Evolutionary conservation across 768 basidiomycete species (phyloP).

Genomic region (Kwoniella pini): DNA sequence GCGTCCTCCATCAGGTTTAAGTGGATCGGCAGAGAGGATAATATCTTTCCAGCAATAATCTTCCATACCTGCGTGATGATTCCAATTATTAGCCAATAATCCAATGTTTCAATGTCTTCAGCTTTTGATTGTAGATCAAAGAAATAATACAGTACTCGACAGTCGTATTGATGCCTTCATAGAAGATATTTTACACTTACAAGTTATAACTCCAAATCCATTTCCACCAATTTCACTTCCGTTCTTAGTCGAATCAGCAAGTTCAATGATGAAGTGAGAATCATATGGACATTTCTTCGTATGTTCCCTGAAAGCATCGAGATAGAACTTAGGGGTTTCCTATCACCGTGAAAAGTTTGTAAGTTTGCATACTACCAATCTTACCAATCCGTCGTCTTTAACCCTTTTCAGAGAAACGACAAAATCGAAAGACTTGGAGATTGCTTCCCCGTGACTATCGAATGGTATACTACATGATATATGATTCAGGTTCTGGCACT

Average conservation of each 20-base stretch:
- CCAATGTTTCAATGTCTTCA: too few species aligned
- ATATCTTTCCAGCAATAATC: conserved; percentile 47
- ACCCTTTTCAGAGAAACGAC: too few species aligned
- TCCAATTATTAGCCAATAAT: too few species aligned
- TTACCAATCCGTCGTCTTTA: too few species aligned
- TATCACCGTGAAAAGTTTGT: not conserved
- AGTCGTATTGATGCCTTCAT: not conserved
- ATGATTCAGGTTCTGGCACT: too few species aligned
- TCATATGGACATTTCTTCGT: conserved; percentile 9
- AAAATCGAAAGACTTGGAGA: too few species aligned
- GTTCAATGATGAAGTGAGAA: conserved; percentile 39
- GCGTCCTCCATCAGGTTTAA: conserved; percentile 27
- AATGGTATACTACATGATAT: too few species aligned
- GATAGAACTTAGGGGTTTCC: conserved; percentile 8
- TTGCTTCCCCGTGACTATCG: too few species aligned
- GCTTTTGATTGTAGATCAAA: too few species aligned
- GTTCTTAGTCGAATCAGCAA: conserved; percentile 18
- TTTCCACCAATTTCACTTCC: conserved; percentile 29
- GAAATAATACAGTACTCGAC: too few species aligned
- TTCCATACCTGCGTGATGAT: conserved; percentile 47
- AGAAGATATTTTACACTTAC: conserved; percentile 21
- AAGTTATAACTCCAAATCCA: conserved; percentile 42
- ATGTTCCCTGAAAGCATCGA: not conserved
- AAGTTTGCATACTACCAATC: too few species aligned
- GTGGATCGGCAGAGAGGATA: conserved; percentile 35